phyloP scores from a whole-genome alignment of 208 protist genomes.

The Trypanosoma cruzi region DNA sequence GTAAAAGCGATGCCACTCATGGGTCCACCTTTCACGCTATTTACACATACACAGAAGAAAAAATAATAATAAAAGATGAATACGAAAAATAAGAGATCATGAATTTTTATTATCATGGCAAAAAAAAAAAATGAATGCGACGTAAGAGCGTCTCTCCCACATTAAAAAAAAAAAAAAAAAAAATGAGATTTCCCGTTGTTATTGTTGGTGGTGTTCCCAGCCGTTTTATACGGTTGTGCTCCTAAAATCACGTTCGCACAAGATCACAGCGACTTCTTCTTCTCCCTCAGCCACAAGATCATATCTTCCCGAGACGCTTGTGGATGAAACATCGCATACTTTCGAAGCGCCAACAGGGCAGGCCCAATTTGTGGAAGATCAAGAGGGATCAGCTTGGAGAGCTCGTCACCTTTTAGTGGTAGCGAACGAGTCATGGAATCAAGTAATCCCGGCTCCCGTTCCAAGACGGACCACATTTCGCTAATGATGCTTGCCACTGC shows the following conservation, averaged over 20 bases:
- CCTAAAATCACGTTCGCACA: neutral
- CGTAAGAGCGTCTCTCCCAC: no score
- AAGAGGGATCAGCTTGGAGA: slow-evolving; percentile 50
- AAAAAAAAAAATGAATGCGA: slow-evolving; percentile 7
- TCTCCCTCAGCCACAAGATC: slow-evolving; percentile 27
- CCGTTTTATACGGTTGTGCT: neutral
- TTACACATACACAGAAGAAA: slow-evolving; percentile 5
- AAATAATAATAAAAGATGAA: neutral
- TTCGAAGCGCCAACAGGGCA: slow-evolving; percentile 50
- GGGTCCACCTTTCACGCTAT: neutral
- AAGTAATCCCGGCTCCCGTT: slow-evolving; percentile 43
- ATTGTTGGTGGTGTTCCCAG: neutral
- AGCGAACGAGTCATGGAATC: slow-evolving; percentile 42
- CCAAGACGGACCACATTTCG: slow-evolving; percentile 39
- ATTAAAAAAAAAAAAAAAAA: slow-evolving; percentile 13
- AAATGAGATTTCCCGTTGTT: neutral
- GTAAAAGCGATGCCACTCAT: slow-evolving; percentile 19
- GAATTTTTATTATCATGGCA: neutral
- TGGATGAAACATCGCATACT: slow-evolving; percentile 60
- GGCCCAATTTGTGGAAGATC: slow-evolving; percentile 49
- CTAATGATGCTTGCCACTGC: slow-evolving; percentile 19
- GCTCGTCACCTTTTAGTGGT: slow-evolving; percentile 71
- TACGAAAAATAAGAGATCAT: neutral
- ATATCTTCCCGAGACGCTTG: slow-evolving; percentile 31
- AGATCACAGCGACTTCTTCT: slow-evolving; percentile 4